A percentile compares a stretch with the other conserved stretches of the same genome.
These are phyloP conservation scores for Pythium utonaiense DNA, from an alignment of 352 stramenopile species.

Conservation along the genomic window DNA sequence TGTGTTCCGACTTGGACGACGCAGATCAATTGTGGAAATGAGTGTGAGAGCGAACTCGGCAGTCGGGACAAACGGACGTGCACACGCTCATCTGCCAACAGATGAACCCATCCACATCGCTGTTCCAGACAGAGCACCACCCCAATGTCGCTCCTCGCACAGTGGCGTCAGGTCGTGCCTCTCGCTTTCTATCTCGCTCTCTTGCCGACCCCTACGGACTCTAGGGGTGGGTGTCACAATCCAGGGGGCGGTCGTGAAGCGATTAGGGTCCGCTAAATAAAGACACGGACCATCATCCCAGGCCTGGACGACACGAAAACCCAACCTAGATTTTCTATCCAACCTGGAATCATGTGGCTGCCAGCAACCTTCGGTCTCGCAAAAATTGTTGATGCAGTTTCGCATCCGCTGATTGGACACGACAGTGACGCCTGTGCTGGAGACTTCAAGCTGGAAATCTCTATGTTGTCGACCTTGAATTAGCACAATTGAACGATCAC, in stretches of 20 bases:
- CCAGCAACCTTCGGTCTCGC: too few species aligned
- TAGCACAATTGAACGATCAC: neutral
- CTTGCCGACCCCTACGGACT: neutral
- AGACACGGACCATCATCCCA: conserved; percentile 3
- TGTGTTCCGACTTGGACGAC: neutral
- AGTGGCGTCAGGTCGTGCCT: conserved; percentile 22
- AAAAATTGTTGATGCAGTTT: too few species aligned
- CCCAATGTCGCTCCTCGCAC: conserved; percentile 18
- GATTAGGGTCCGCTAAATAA: neutral
- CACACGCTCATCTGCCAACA: neutral
- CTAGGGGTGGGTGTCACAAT: conserved; percentile 1
- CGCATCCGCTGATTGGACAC: too few species aligned
- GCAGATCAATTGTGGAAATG: conserved; percentile 12
- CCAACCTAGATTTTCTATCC: neutral
- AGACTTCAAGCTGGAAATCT: too few species aligned
- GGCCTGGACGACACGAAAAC: conserved; percentile 1
- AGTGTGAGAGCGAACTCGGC: conserved; percentile 6
- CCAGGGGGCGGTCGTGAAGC: neutral
- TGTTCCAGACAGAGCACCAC: neutral
- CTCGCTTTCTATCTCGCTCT: conserved; percentile 14
- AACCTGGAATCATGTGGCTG: neutral
- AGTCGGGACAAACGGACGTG: conserved; percentile 8
- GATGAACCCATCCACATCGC: conserved; percentile 18
- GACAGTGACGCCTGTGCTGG: too few species aligned
- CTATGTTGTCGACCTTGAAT: neutral